These are phyloP conservation scores for Vigna hirtella DNA, from an alignment of 306 rosid species.

Conservation along the genomic window DNA sequence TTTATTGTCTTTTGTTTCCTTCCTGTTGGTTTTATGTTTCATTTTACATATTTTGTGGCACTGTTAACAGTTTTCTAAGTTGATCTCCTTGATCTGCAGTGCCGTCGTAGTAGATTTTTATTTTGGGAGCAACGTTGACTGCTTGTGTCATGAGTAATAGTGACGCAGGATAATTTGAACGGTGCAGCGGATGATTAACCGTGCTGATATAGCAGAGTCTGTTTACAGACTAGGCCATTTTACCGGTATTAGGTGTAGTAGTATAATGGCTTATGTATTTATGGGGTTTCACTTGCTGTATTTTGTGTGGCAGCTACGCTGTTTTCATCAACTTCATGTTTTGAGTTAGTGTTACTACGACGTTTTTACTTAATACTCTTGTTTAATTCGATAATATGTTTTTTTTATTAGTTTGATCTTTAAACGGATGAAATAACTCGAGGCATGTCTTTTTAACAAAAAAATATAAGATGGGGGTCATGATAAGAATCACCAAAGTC, in stretches of 20 bases:
- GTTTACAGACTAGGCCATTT: slow-evolving; percentile 22
- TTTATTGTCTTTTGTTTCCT: not conserved
- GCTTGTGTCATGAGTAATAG: slow-evolving; percentile 13
- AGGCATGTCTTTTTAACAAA: not conserved
- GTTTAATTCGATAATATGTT: slow-evolving; percentile 7
- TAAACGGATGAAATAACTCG: not conserved
- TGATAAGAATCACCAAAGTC: too few species aligned
- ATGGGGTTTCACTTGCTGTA: slow-evolving; percentile 28
- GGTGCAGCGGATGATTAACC: slow-evolving; percentile 35
- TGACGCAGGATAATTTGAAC: not conserved
- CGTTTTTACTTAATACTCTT: not conserved
- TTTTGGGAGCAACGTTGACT: not conserved
- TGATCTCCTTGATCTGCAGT: slow-evolving; percentile 47
- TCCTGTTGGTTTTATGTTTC: not conserved
- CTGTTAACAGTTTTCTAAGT: not conserved
- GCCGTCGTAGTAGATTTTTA: slow-evolving; percentile 56
- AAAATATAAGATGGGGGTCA: too few species aligned
- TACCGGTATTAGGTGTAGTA: slow-evolving; percentile 6
- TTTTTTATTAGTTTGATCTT: not conserved
- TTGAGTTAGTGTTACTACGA: not conserved
- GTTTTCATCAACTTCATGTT: not conserved
- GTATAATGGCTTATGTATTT: slow-evolving; percentile 29
- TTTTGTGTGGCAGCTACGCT: slow-evolving; percentile 11
- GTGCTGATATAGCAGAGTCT: slow-evolving; percentile 14
- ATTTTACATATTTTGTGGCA: not conserved